Base-by-base conservation (phyloP, 495 filamentous ascomycete species). In the Chaetomium cochliodes region DNA sequence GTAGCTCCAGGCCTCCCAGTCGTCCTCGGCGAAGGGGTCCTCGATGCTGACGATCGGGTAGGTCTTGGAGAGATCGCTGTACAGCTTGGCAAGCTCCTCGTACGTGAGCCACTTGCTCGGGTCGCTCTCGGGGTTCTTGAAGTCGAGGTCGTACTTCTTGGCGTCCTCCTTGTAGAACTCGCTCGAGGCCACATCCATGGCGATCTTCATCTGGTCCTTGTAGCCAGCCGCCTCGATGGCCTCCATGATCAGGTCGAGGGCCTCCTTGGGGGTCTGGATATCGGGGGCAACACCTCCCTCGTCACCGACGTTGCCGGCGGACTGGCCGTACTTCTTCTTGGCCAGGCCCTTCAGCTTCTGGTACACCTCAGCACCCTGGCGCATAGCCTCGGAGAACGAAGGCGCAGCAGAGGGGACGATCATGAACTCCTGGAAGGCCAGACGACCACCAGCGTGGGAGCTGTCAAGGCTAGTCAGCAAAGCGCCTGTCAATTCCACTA, bases 341-440 rank as follows among this genome's bases (percentile, higher is more conserved):
- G 96, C 94, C 52, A 98, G 87, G 74, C 84, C 65, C 90, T 99
- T 99, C 73, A 99, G 90, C 82, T 92, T 90, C 79, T 97, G 92
- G 88, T 99, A 99, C 74, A 96, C 92, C 81, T 98, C 93, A 70
- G 92, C 81, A 70, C 93, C 93, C 81, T 94, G 90, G 76, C 93
- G 92, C 84, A 98, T 88, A 76, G 88, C 93, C 86, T 98, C 93
- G 70, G 88, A 87, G 86, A 98, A 98, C 63, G 90, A 85, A 63
- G 90, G 87, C 68, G 93, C 93, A 58, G 78, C 74, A 58, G 84
- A 87, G 65, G 96, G 96, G 55, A 98, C 96, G 72, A 99, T 97
- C 96, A 99, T 99, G 88, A 99, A 99, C 80, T 99, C 96, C 82
- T 99, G 96, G 89, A 99, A 99, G 67, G 96, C 96, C 63, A 99